Base-by-base conservation (phyloP, 768 basidiomycete genomes). In the Agaricus blazei region DNA sequence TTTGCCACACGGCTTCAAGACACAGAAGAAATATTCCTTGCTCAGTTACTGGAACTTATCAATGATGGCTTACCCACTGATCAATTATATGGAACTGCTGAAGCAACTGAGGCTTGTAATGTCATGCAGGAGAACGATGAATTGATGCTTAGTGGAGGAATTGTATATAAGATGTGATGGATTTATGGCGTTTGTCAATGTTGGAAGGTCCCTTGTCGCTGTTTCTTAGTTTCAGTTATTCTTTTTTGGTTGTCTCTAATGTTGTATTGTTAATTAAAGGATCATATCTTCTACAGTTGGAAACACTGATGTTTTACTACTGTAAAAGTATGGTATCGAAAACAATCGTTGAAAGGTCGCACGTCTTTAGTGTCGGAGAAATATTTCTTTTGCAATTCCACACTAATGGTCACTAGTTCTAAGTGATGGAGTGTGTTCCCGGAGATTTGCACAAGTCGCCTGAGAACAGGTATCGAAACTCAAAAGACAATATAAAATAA, bases 101-200 rank as follows among this genome's bases (percentile, higher is more conserved):
- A 98, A 68, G 96, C 90, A 1, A 83, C 82, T 4, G 74, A 77
- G 52, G 83, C 85, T 24, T 85, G 87, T 56, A 76, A 82, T 59
- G 69, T 75, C 36, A 97, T 98, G 95, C 78, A 80, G 27, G 85
- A 87, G 15, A 75, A 74, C 11, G 85, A 91, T 52, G 88, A 95
- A 69, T 74, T 98, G 59, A 92, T 97, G 90, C 77, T 93, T 63
- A 88, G 87, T 60, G 91, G 90, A 31, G 89, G 87, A 31, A 84
- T 91, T 54, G 80, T 95, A 51, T 95, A 95, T 74, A 92, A 85
- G 69, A 82, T 93, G 54, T 92, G 73, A 66, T 42, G 27, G 29
- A 19, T n/a, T 23, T 19, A 46, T 28, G 14, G 9, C 40, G 12
- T 15, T 5, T 41, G 9, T 24, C 26, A n/a, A 9, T 38, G 44